Base-by-base conservation (phyloP, 805 yeast genomes). In the Monosporozyma siamensis region DNA sequence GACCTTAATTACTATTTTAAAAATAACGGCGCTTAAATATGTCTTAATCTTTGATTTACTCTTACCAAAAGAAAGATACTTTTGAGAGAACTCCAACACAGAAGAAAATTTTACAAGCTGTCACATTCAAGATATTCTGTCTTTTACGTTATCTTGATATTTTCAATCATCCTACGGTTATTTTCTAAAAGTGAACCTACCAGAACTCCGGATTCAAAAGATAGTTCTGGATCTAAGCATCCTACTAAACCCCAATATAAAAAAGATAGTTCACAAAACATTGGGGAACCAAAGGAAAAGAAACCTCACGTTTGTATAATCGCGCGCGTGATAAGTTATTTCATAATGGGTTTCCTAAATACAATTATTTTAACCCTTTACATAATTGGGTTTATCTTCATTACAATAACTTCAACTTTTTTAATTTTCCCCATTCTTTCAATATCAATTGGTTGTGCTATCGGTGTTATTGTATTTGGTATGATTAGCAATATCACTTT, bases 381-480 rank as follows among this genome's bases (percentile, higher is more conserved):
- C 43, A 38, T 59, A 12, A 34, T 48, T 1, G 38, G 53, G 14
- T 60, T 58, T 39, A 32, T 57, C 11, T 27, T 43, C 3, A 45
- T 56, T 20, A 54, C 52, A 3, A 23, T 49, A n/a, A 14, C 47
- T 2, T 55, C 64, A 3, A 44, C 59, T 2, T 20, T 55, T 10
- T 48, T 60, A 22, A 52, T 61, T 22, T 39, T 56, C 2, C 66
- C 66, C 20, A 42, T 60, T 29, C 35, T 61, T 36, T 42, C 47
- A 1, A 32, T 51, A 4, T 59, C 66, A 4, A 49, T 57, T 38
- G 34, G 52, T 9, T 58, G 59, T 38, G 64, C 64, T 1, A 42
- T 53, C 2, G 54, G 52, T 11, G 58, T 56, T 10, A 55, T 60
- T 1, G 32, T 52, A 3, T 51, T 58, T 38, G 64, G 63, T 12